Conservation (phyloP, 192 early-diverging fungal species). For the Pecoramyces ruminantium region DNA sequence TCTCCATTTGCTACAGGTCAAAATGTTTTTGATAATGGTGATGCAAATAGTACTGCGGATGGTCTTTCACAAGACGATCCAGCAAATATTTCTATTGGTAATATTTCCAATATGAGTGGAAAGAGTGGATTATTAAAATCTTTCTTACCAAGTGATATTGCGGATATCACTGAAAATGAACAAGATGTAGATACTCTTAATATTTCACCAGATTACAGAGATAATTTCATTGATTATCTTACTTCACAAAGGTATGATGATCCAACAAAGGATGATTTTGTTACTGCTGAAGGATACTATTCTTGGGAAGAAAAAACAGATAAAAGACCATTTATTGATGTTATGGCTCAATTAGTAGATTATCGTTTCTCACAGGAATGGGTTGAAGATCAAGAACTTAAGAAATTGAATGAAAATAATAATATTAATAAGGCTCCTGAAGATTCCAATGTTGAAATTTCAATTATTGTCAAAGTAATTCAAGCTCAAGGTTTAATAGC, state of each 20-base stretch:
- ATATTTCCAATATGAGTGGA: background rate
- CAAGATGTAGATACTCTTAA: background rate
- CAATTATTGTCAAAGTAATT: constrained; percentile 18
- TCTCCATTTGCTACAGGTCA: background rate
- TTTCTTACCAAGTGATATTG: background rate
- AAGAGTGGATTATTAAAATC: background rate
- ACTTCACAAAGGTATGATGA: background rate
- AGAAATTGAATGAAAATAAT: background rate
- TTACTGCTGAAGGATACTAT: background rate
- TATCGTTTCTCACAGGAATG: background rate
- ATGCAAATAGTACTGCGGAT: background rate
- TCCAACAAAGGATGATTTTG: background rate
- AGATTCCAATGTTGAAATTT: background rate
- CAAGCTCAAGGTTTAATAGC: constrained; percentile 20
- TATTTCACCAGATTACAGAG: background rate
- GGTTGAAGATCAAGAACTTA: background rate
- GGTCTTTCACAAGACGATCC: background rate
- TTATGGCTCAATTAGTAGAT: background rate
- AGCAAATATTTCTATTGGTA: background rate
- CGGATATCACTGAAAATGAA: background rate
- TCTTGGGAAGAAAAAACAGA: background rate
- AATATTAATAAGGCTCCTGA: background rate
- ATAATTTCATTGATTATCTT: background rate
- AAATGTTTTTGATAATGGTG: background rate
- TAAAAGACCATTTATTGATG: background rate